A percentile compares a stretch with the other conserved stretches of the same genome.
Conservation (phyloP, 2,329 filamentous ascomycete genomes). For the Alternaria metachromatica region DNA sequence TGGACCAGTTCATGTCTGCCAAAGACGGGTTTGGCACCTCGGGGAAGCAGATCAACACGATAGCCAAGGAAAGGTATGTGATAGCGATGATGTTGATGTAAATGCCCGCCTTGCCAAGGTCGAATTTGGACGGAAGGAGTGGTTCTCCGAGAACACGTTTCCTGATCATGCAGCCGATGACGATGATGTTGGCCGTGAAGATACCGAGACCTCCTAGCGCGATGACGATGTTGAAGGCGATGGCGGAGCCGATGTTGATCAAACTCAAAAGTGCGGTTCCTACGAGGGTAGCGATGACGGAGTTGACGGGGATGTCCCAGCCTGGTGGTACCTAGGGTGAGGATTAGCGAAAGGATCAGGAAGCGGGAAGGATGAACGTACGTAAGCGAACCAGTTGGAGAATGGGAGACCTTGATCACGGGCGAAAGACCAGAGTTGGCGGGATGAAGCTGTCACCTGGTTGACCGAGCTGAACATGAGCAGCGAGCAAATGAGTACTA, state of each 20-base stretch:
- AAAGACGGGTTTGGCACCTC: constrained; percentile 5
- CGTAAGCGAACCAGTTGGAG: constrained; percentile 17
- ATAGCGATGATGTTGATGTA: constrained; percentile 50
- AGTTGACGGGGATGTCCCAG: constrained; percentile 33
- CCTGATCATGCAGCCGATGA: constrained; percentile 54
- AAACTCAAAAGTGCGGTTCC: constrained; percentile 26
- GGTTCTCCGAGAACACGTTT: constrained; percentile 52
- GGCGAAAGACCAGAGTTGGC: constrained; percentile 38
- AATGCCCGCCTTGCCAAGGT: constrained; percentile 52
- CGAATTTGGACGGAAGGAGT: constrained; percentile 54
- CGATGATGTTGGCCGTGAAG: constrained; percentile 36
- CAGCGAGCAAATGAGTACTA: not conserved
- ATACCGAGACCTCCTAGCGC: constrained; percentile 11
- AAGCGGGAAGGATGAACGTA: constrained; percentile 4
- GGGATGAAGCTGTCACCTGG: constrained; percentile 25
- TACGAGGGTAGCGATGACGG: constrained; percentile 22
- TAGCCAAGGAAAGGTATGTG: constrained; percentile 47
- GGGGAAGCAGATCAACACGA: constrained; percentile 54
- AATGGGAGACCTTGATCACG: constrained; percentile 35
- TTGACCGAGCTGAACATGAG: constrained; percentile 4
- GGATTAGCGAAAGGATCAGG: not conserved
- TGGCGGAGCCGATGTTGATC: constrained; percentile 33
- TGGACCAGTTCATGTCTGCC: constrained; percentile 55
- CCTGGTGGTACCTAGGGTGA: constrained; percentile 13
- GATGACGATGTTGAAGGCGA: constrained; percentile 29